Evolutionary conservation across 352 stramenopile species (phyloP), one percentile per base, ranked within the genome.

Genomic region (Globisporangium spinosum): DNA sequence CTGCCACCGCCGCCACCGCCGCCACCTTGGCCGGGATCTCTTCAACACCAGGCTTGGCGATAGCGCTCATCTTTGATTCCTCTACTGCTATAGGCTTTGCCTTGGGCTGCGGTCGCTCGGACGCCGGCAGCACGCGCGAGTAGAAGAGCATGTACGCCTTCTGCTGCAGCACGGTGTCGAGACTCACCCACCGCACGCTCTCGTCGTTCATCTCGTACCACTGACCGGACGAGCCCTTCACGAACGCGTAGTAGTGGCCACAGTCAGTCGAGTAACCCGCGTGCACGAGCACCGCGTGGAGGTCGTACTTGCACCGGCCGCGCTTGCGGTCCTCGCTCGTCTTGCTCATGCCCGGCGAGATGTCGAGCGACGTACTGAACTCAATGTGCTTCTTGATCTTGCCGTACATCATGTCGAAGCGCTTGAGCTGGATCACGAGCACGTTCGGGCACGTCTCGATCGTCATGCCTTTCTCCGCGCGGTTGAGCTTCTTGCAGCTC

Each of bases 131-230:
- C 61, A 90, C 77, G 6, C 88, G 80, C 62, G 85, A 89, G 74
- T 97, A 97, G 70, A 97, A 97, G 0, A 97, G 79, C 82, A 97
- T 93, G 75, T 97, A 97, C 32, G 89, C 90, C 64, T 93, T 91
- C 49, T 97, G 89, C 58, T 90, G 77, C 40, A 97, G 75, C 62
- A 95, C 90, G 5, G 82, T 95, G 38, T 95, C 83, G n/a, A 93
- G 1, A 58, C 85, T 91, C 20, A 97, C 90, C 82, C 92, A 93
- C 35, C 87, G 79, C 25, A 97, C 90, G 17, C 77, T 83, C 51
- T 94, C 84, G 66, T 98, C 92, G 69, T 98, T 96, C 90, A 97
- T 97, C 67, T 95, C 83, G 69, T 96, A 94, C 92, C 92, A 98
- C 69, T 93, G 83, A n/a, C 90, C 87, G 0, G 90, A 94, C 13